Evolutionary conservation across 108 stramenopile species (phyloP), one percentile per base, ranked within the genome.

Genomic region (Conticribra guillardii): DNA sequence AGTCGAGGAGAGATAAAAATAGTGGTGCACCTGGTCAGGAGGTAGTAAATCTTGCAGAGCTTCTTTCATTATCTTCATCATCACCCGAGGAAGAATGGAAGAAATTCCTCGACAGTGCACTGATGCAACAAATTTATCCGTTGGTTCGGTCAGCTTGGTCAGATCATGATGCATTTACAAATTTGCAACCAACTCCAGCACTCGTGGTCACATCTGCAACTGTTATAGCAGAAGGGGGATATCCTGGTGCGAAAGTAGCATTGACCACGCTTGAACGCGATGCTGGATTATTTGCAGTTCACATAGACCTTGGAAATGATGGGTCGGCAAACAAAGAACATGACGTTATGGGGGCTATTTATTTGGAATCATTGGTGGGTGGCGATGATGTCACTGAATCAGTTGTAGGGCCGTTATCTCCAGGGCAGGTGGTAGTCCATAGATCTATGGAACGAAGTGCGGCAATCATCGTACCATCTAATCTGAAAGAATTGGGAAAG

Each of bases 231-330:
- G 67, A 41, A 0, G 76, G 76, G 19, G 63, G 63, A 21, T 51
- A 60, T 44, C 48, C 56, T 3, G 63, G 76, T 21, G 69, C 76
- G 33, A 54, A 62, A 63, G 69, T 49, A 0, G 32, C 69, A 0
- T 31, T 69, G 30, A 77, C 75, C 8, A 64, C 68, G 18, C 18
- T 76, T 23, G 75, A 76, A 55, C 41, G 75, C 9, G 75, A 76
- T 57, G 50, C 62, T 21, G 68, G 68, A 0, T 26, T 76, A 15
- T 59, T 76, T 15, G 48, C 56, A 47, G 68, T 69, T 44, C 75
- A 76, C 49, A 69, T 76, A 8, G 75, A 76, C 67, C 63, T 76
- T 21, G 75, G 75, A 41, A 64, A 69, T 69, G 68, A 69, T 21
- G 34, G 41, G 27, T 45, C 30, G 33, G 37, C 19, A 37, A 41